Conservation (phyloP, 1,284 basidiomycete species). For the Neotropicomus parvogracilis region DNA sequence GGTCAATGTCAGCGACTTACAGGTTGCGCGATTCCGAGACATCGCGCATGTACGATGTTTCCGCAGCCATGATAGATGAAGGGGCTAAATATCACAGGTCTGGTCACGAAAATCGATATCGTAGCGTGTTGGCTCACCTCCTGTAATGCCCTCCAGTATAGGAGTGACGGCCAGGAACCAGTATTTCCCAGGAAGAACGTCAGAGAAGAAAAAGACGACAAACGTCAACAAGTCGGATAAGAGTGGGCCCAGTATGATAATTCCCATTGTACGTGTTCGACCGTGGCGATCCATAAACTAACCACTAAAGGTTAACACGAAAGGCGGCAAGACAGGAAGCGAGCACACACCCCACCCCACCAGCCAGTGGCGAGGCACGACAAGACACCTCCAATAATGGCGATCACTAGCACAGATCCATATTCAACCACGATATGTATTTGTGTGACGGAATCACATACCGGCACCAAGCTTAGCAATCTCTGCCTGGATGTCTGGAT, state of each 20-base stretch:
- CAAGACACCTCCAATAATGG: slow-evolving; percentile 6
- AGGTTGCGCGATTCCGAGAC: slow-evolving; percentile 1
- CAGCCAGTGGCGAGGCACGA: slow-evolving; percentile 6
- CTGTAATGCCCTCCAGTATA: slow-evolving; percentile 1
- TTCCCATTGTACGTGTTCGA: slow-evolving; percentile 3
- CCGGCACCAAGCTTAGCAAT: slow-evolving; percentile 1
- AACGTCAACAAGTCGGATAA: slow-evolving; percentile 1
- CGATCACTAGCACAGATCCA: slow-evolving; percentile 2
- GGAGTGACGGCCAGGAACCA: slow-evolving; percentile 2
- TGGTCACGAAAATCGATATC: background rate
- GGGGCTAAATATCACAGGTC: background rate
- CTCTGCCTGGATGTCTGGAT: background rate
- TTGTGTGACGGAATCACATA: background rate
- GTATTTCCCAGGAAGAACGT: background rate
- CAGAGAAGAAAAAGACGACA: slow-evolving; percentile 4
- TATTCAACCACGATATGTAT: background rate
- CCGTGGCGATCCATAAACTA: slow-evolving; percentile 8
- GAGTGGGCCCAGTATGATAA: slow-evolving; percentile 1
- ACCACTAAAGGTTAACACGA: background rate
- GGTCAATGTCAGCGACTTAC: background rate
- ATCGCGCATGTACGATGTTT: slow-evolving; percentile 6
- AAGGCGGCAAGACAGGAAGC: background rate
- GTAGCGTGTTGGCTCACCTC: background rate
- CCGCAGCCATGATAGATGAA: slow-evolving; percentile 2
- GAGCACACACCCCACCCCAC: slow-evolving; percentile 7